Base-by-base conservation (phyloP, 495 filamentous ascomycete genomes). In the Hypoxylon rickii region DNA sequence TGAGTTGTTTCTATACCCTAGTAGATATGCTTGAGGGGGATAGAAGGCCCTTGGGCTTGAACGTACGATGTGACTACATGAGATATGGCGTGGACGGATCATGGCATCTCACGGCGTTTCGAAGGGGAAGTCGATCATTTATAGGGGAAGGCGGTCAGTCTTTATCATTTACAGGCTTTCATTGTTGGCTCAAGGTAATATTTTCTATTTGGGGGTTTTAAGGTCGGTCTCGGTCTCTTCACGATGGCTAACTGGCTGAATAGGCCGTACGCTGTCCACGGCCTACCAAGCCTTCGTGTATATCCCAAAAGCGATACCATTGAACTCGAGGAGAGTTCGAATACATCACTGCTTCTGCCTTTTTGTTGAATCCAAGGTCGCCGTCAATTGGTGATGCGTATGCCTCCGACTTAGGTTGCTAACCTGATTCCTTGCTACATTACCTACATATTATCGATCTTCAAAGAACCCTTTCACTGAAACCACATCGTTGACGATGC, bases 61-160 rank as follows among this genome's bases (percentile, higher is more conserved):
- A 31, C 33, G 20, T 39, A 31, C 44, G 33, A 45, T n/a, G 34
- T 32, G 42, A 26, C 20, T 47, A 51, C 36, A 51, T 45, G 51
- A 51, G 22, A 7, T n/a, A 53, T 43, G 58, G 51, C 18, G 42
- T 51, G 22, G 43, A 44, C 21, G 52, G 46, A 53, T 49, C 44
- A 58, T 36, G 52, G 39, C 47, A 58, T 57, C 39, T 22, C 36
- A 19, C 12, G 59, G 49, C 52, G 59, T 63, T 53, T 42, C 17
- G 52, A 38, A 43, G 31, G 38, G 38, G 32, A n/a, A n/a, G n/a
- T n/a, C n/a, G n/a, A n/a, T n/a, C n/a, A n/a, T n/a, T n/a, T n/a
- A n/a, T n/a, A 13, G 19, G 50, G 16, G 50, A 39, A 34, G 49
- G 37, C 19, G 16, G 39, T 16, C 13, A 12, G 19, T 26, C 33